These are phyloP conservation scores for Pythium vanterpoolii DNA, from an alignment of 352 stramenopile species.

Conservation along the genomic window DNA sequence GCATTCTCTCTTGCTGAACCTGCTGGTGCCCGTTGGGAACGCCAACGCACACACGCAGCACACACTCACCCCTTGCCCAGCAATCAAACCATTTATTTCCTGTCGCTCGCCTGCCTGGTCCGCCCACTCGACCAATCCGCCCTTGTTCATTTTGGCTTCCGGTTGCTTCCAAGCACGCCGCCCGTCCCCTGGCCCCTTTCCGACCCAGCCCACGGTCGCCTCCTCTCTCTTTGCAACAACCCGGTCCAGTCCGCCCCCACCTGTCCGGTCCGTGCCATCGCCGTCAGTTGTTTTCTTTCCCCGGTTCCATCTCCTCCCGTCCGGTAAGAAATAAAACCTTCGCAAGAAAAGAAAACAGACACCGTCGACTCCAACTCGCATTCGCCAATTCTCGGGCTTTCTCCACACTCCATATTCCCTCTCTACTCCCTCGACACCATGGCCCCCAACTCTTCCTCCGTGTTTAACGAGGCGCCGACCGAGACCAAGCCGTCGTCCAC, in stretches of 20 bases:
- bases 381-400: constrained; percentile 32
- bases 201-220: constrained; percentile 6
- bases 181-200: background rate
- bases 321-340: constrained; percentile 6
- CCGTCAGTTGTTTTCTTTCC: constrained; percentile 14
- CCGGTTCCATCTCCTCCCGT: constrained; percentile 20
- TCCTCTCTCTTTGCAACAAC: background rate
- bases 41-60: constrained; percentile 9
- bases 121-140: background rate
- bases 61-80: background rate
- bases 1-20: constrained; percentile 19
- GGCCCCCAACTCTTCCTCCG: constrained; percentile 55
- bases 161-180: constrained; percentile 27
- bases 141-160: constrained; percentile 32
- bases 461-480: constrained; percentile 55
- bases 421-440: constrained; percentile 24
- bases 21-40: constrained; percentile 25
- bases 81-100: constrained; percentile 11
- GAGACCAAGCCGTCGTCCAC: constrained; percentile 40
- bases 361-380: constrained; percentile 29
- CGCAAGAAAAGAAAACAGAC: constrained; percentile 17
- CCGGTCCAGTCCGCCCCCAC: constrained; percentile 1
- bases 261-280: constrained; percentile 2
- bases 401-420: constrained; percentile 7
- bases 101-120: background rate